Conservation (phyloP, 352 stramenopile genomes). For the Blastocystis sp. region DNA sequence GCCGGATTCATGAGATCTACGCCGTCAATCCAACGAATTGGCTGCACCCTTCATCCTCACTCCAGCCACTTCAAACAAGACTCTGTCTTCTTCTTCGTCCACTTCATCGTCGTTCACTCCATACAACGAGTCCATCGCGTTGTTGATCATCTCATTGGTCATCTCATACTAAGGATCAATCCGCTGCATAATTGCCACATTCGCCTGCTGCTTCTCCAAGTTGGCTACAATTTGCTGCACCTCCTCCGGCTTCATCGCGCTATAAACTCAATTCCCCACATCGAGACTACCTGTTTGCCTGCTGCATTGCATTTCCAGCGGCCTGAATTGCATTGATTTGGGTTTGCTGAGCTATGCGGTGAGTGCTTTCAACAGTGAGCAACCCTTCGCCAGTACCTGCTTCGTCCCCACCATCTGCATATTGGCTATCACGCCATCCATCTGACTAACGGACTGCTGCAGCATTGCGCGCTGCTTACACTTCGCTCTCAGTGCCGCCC, state of each 20-base stretch:
- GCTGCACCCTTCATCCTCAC: background rate
- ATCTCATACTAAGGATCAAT: background rate
- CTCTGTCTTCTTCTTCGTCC: background rate
- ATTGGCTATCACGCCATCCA: background rate
- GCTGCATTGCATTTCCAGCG: background rate
- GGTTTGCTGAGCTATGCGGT: background rate
- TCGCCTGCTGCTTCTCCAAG: background rate
- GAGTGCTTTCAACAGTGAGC: background rate
- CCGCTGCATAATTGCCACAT: background rate
- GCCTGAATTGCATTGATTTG: background rate
- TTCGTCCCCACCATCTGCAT: background rate
- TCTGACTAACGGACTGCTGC: background rate
- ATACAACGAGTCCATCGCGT: background rate
- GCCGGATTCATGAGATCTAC: background rate
- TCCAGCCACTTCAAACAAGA: background rate
- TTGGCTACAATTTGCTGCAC: background rate
- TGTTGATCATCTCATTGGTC: background rate
- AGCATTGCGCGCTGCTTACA: background rate
- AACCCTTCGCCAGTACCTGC: background rate
- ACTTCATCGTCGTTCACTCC: background rate
- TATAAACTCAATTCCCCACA: background rate
- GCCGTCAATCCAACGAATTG: background rate
- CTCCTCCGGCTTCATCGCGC: background rate
- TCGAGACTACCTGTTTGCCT: background rate
- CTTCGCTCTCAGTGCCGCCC: background rate